phyloP scores from a whole-genome alignment of 495 filamentous ascomycete genomes.

The Bacidia rubella region DNA sequence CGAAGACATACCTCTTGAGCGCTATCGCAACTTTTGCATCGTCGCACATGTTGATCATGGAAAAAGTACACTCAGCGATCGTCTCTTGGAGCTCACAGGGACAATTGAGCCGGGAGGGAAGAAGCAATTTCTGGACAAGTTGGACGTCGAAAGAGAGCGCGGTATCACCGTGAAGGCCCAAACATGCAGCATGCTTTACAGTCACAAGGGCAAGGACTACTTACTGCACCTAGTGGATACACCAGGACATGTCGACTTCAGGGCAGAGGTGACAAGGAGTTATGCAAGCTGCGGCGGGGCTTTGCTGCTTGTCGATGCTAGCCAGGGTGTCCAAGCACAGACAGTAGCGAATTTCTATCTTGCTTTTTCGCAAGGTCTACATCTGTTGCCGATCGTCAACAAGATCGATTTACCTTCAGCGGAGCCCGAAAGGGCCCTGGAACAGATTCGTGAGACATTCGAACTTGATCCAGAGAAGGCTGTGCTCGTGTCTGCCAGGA shows the following conservation, averaged over 20 bases:
- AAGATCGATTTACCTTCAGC: slow-evolving; percentile 88
- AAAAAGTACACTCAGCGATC: slow-evolving; percentile 86
- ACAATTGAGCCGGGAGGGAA: slow-evolving; percentile 79
- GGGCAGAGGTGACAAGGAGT: slow-evolving; percentile 85
- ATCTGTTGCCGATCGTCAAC: slow-evolving; percentile 85
- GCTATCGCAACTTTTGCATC: slow-evolving; percentile 93
- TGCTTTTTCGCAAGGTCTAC: slow-evolving; percentile 79
- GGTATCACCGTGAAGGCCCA: slow-evolving; percentile 99
- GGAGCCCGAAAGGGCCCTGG: slow-evolving; percentile 68
- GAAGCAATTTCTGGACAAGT: slow-evolving; percentile 91
- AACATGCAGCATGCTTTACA: slow-evolving; percentile 95
- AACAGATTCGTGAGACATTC: slow-evolving; percentile 73
- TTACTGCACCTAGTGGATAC: slow-evolving; percentile 92
- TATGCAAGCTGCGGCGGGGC: slow-evolving; percentile 95
- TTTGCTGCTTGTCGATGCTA: slow-evolving; percentile 78
- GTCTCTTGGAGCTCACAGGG: slow-evolving; percentile 85
- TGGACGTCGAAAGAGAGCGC: slow-evolving; percentile 89
- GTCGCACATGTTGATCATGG: slow-evolving; percentile 99
- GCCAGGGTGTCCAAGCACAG: slow-evolving; percentile 85
- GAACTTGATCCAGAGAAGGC: slow-evolving; percentile 74
- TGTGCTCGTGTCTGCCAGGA: slow-evolving; percentile 84
- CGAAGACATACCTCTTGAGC: slow-evolving; percentile 72
- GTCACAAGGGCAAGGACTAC: slow-evolving; percentile 73
- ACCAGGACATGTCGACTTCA: slow-evolving; percentile 94
- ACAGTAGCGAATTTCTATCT: slow-evolving; percentile 97